Conservation (phyloP, 1,139 yeast genomes). For the Blastobotrys raffinosifermentans region DNA sequence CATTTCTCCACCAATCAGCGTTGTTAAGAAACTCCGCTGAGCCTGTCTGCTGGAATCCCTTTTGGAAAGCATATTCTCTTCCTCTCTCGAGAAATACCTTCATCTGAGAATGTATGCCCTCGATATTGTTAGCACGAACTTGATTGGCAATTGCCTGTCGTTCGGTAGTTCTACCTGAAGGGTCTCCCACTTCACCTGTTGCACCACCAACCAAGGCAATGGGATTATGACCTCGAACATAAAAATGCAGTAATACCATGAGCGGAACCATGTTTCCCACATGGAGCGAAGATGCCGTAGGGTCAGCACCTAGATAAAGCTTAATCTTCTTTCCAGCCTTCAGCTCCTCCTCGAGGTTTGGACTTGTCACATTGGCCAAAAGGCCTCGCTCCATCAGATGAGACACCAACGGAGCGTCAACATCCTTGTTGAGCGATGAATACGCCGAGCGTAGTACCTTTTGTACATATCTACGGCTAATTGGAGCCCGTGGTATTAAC, state of each 20-base stretch:
- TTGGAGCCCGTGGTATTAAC: neutral
- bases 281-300: conserved; percentile 85
- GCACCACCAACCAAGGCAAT: conserved; percentile 95
- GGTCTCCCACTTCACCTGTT: conserved; percentile 95
- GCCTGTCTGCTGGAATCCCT: conserved; percentile 43
- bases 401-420: conserved; percentile 12
- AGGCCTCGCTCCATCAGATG: conserved; percentile 21
- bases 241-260: conserved; percentile 77
- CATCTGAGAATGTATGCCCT: conserved; percentile 57
- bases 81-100: conserved; percentile 56
- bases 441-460: neutral
- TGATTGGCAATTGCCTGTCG: conserved; percentile 51
- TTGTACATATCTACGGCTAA: neutral
- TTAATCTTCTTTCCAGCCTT: conserved; percentile 40
- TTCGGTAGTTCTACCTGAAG: conserved; percentile 83
- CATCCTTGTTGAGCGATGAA: conserved; percentile 3
- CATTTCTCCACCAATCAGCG: conserved; percentile 77
- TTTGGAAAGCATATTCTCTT: conserved; percentile 49
- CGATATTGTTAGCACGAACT: conserved; percentile 54
- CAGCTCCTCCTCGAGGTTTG: conserved; percentile 36
- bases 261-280: conserved; percentile 86
- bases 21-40: conserved; percentile 51
- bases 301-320: conserved; percentile 93
- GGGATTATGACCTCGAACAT: conserved; percentile 75
- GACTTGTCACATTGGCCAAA: conserved; percentile 25